Evolutionary conservation across 441 rosid species (phyloP).

Genomic region (Aleurites moluccanus): DNA sequence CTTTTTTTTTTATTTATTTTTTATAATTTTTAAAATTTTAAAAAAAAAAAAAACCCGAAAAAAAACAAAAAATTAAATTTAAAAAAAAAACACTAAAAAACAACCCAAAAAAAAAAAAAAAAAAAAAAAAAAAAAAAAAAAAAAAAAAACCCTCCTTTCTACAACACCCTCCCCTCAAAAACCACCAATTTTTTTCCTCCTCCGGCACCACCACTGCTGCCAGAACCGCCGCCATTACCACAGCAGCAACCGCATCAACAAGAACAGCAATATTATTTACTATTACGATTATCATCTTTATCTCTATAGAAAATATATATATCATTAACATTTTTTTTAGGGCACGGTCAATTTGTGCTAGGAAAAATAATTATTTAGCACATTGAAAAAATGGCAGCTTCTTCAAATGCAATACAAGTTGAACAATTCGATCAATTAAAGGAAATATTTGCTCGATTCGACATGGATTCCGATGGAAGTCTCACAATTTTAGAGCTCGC

Average conservation of each 20-base stretch:
- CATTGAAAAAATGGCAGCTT: conserved; percentile 13
- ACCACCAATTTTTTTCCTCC: neutral
- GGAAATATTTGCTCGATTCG: conserved; percentile 69
- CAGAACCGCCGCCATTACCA: neutral
- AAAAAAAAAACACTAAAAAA: too few species aligned
- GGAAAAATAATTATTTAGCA: neutral
- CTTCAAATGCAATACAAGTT: conserved; percentile 27
- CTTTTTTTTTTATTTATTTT: too few species aligned
- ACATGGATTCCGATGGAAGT: conserved; percentile 80
- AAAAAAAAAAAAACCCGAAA: too few species aligned
- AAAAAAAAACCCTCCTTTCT: neutral
- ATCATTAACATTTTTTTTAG: neutral
- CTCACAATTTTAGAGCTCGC: conserved; percentile 79
- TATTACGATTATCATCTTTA: conserved; percentile 1
- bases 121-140: too few species aligned
- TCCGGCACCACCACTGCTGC: neutral
- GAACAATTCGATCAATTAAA: conserved; percentile 63
- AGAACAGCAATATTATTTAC: neutral
- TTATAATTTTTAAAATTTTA: too few species aligned
- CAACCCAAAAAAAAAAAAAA: too few species aligned
- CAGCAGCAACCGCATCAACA: too few species aligned
- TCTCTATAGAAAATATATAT: too few species aligned
- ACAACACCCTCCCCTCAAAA: neutral
- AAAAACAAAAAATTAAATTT: too few species aligned
- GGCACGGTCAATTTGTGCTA: neutral